Percentiles rank a stretch among this genome's conserved stretches.
These are phyloP conservation scores for Boletus fagicola DNA, from an alignment of 768 basidiomycete species.

Conservation along the genomic window DNA sequence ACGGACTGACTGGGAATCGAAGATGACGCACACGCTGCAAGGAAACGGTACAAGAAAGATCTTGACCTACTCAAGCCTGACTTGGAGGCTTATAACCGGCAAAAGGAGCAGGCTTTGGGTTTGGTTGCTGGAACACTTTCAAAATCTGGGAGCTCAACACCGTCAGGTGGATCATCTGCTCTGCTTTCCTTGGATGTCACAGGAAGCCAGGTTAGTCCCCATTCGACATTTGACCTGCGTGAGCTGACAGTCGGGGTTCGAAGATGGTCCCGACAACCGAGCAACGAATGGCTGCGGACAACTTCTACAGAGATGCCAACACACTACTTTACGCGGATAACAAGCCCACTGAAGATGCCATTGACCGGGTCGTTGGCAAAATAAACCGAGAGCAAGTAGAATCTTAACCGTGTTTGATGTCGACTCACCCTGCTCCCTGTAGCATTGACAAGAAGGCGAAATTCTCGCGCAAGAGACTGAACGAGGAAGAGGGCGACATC, in stretches of 20 bases:
- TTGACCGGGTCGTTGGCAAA: conserved; percentile 87
- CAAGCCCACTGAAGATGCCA: conserved; percentile 93
- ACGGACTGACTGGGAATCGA: neutral
- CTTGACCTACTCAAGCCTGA: conserved; percentile 87
- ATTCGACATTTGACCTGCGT: neutral
- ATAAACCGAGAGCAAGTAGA: conserved; percentile 86
- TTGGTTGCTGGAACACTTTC: conserved; percentile 65
- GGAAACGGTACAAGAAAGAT: conserved; percentile 90
- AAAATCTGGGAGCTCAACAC: conserved; percentile 35
- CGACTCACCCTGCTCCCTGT: conserved; percentile 2
- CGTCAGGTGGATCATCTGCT: conserved; percentile 32
- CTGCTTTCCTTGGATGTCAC: conserved; percentile 54
- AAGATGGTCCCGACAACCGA: conserved; percentile 54
- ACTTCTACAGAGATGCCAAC: conserved; percentile 91
- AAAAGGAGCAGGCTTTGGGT: conserved; percentile 84
- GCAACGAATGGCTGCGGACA: conserved; percentile 71
- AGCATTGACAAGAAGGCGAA: conserved; percentile 90
- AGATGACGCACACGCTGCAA: conserved; percentile 91
- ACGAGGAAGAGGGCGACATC: conserved; percentile 94
- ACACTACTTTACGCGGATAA: conserved; percentile 91
- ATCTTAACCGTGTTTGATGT: neutral
- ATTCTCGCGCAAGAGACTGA: conserved; percentile 83
- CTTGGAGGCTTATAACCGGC: conserved; percentile 78
- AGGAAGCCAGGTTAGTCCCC: conserved; percentile 39
- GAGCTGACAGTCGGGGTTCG: conserved; percentile 9